A percentile compares a stretch with the other conserved stretches of the same genome.
phyloP scores from a whole-genome alignment of 2,329 filamentous ascomycete species.

The Aureobasidium sp. region DNA sequence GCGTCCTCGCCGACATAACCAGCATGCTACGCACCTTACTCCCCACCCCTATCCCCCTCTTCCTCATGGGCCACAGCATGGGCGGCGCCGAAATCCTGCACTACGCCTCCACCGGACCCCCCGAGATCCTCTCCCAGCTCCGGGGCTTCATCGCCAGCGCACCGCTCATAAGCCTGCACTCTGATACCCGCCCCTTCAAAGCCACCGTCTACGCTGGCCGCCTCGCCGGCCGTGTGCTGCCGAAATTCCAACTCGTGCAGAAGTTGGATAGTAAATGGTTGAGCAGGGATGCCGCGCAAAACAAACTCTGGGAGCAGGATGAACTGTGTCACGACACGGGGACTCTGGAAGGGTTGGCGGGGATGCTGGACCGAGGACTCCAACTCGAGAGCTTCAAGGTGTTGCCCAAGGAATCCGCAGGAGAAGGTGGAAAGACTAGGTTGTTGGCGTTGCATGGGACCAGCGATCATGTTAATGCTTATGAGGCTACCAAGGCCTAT shows the following conservation, averaged over 20 bases:
- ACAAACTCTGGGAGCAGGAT: conserved; percentile 57
- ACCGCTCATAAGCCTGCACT: conserved; percentile 71
- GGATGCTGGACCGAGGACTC: conserved; percentile 66
- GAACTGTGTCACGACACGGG: conserved; percentile 72
- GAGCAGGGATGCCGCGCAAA: conserved; percentile 59
- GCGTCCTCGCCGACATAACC: conserved; percentile 70
- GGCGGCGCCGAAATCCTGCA: conserved; percentile 72
- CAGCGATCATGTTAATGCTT: conserved; percentile 63
- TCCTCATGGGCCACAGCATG: conserved; percentile 88
- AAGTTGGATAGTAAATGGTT: conserved; percentile 58
- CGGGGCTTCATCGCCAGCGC: conserved; percentile 68
- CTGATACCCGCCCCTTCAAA: conserved; percentile 54
- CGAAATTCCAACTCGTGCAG: conserved; percentile 59
- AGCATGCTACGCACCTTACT: conserved; percentile 62
- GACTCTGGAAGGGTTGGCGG: conserved; percentile 72
- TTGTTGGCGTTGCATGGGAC: conserved; percentile 73
- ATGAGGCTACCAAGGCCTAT: conserved; percentile 57
- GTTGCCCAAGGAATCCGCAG: conserved; percentile 34
- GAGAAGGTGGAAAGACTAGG: conserved; percentile 51
- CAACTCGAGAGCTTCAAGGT: conserved; percentile 53
- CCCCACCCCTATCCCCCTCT: conserved; percentile 51
- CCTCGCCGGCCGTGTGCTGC: conserved; percentile 61
- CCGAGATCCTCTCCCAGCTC: conserved; percentile 52
- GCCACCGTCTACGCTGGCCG: conserved; percentile 61
- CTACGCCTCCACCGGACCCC: conserved; percentile 42